Base-by-base conservation (phyloP, 2,329 filamentous ascomycete species). In the Cephalotrichum gorgonifer region DNA sequence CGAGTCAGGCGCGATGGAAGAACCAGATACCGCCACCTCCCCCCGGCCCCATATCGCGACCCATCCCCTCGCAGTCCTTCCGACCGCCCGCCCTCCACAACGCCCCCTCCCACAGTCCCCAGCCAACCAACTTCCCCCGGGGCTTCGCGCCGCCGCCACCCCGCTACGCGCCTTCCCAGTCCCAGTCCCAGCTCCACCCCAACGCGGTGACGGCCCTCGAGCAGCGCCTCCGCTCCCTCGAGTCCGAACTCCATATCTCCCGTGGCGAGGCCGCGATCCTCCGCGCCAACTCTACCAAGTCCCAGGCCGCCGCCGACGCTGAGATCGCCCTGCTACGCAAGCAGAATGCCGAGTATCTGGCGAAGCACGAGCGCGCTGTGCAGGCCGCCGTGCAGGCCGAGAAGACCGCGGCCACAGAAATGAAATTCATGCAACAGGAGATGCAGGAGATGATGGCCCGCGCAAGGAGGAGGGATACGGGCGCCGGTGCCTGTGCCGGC, bases 181-280 rank as follows among this genome's bases (percentile, higher is more conserved):
- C 63, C 12, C 66, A 66, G 47, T 54, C 58, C 1, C 56, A 55
- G 49, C 55, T 58, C 1, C 60, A 62, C 28, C 66, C 26, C 58
- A 64, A 71, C 51, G 61, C 74, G 25, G 51, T 74, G 6, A 62
- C 70, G 3, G 65, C 70, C 0, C 64, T 80, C 2, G 74, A 79
- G 54, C 73, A 75, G 27, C 72, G 75, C 33, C 63, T 82, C 30
- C 64, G 66, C 7, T 67, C 71, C 2, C 67, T 83, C 3, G 72
- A 78, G 54, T 66, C 74, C 6, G 77, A 81, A 45, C 71, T 84
- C 15, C 72, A 72, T 48, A 74, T 76, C 3, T 85, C 86, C 56
- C 71, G 78, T 17, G 87, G 87, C 45, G 86, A 90, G 61, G 81
- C 81, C 26, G 75, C 84, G 46, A 88, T 90, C 52, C 73, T 90